phyloP scores from a whole-genome alignment of 1,284 basidiomycete species.

The Cerioporus squamosus region DNA sequence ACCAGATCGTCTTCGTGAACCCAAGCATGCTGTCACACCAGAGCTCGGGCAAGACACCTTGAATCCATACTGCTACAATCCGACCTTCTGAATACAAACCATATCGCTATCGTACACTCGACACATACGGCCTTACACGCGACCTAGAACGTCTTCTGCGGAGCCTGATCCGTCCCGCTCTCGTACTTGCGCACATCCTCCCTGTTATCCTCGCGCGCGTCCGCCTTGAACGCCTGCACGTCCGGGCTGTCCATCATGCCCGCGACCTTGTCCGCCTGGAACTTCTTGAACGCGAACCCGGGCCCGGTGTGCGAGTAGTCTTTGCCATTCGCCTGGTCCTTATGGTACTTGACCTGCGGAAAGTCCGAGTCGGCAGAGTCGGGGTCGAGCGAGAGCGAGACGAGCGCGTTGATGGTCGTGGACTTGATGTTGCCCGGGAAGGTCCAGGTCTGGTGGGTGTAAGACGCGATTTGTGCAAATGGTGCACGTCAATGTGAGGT shows the following conservation, averaged over 20 bases:
- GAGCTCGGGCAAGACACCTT: too few species aligned
- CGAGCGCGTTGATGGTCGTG: constrained; percentile 37
- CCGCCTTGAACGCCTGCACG: constrained; percentile 29
- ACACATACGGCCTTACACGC: not conserved
- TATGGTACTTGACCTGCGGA: constrained; percentile 38
- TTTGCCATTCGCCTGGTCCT: constrained; percentile 39
- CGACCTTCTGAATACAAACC: too few species aligned
- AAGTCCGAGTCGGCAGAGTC: constrained; percentile 37
- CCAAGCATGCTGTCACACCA: too few species aligned
- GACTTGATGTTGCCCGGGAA: constrained; percentile 35
- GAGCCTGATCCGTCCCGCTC: constrained; percentile 25
- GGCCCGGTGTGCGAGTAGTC: constrained; percentile 38
- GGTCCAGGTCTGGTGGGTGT: constrained; percentile 33
- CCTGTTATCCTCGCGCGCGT: constrained; percentile 24
- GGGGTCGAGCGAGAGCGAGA: constrained; percentile 36
- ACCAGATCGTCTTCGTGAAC: too few species aligned
- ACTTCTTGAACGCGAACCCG: constrained; percentile 38
- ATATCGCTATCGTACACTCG: not conserved
- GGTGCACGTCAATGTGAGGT: too few species aligned
- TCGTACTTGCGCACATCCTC: constrained; percentile 27
- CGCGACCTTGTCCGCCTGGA: constrained; percentile 36
- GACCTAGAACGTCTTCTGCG: constrained; percentile 17
- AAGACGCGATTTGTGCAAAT: not conserved
- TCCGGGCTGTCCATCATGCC: constrained; percentile 31
- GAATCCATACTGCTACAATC: too few species aligned